A percentile compares a stretch with the other conserved stretches of the same genome.
Conservation (phyloP, 495 filamentous ascomycete species). For the Aspergillus biplanus region DNA sequence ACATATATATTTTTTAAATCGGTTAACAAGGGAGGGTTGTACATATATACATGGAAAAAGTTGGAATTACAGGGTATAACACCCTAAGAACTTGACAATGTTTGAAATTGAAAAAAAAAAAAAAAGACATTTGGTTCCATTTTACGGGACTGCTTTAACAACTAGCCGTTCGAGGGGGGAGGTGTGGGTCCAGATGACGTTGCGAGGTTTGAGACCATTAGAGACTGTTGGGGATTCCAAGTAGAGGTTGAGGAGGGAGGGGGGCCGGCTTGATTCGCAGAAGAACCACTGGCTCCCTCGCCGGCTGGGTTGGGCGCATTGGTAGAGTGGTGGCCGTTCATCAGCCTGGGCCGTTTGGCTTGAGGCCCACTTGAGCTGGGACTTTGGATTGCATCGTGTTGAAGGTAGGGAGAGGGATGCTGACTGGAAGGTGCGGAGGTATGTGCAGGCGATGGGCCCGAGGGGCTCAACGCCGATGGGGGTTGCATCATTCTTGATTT, state of each 20-base stretch:
- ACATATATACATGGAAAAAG: no score
- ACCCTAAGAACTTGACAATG: no score
- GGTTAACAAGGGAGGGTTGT: no score
- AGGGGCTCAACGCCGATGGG: constrained; percentile 38
- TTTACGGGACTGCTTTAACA: not conserved
- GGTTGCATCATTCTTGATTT: constrained; percentile 37
- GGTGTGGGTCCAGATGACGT: constrained; percentile 28
- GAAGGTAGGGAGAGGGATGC: constrained; percentile 41
- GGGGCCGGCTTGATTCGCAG: constrained; percentile 5
- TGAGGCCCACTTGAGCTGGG: constrained; percentile 31
- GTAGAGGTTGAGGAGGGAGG: constrained; percentile 1
- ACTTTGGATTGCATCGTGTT: constrained; percentile 31
- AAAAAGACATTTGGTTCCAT: no score
- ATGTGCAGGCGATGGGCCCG: constrained; percentile 27
- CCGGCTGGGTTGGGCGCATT: constrained; percentile 18
- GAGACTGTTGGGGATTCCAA: constrained; percentile 17
- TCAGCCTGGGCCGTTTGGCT: constrained; percentile 47
- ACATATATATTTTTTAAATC: no score
- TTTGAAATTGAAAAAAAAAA: no score
- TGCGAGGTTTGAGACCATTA: constrained; percentile 9
- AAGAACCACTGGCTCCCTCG: constrained; percentile 14
- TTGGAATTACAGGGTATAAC: no score
- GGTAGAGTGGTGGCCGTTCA: constrained; percentile 42
- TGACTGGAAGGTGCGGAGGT: constrained; percentile 34
- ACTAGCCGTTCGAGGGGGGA: constrained; percentile 19